Base-by-base conservation (phyloP, 73 alveolate species). In the Stentor coeruleus region DNA sequence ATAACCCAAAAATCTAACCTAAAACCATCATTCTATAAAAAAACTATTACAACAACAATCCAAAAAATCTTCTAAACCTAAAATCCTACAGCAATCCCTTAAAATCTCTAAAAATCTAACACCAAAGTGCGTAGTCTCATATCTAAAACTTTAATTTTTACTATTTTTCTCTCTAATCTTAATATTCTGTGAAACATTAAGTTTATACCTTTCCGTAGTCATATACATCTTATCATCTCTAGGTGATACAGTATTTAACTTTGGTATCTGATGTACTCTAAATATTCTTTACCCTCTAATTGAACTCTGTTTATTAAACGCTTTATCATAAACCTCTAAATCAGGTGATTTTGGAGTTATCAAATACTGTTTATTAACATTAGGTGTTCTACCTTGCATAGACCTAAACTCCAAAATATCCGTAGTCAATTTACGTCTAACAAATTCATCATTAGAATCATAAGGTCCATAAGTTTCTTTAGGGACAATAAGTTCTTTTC, bases 211-310 rank as follows among this genome's bases (percentile, higher is more conserved):
- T 31, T 66, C 79, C n/a, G n/a, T 66, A 66, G 37, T 31, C 37
- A 37, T 66, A 66, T 66, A 66, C 79, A 66, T 66, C 14, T 26
- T 31, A 66, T 66, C 79, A 66, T 66, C 79, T 33, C 79, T 66
- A 20, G 79, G 40, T 11, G 79, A 14, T 26, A 66, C 39, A 66
- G 79, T 66, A 20, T 40, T 33, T 31, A 66, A 28, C 33, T 20
- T 20, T 33, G 79, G 79, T 66, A 66, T 66, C 33, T 66, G 79
- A 1, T 31, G 36, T 28, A 66, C 40, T 66, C 73, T 57, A 57
- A 57, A 57, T 57, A 0, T 20, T 57, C 15, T 20, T 57, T 57
- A 57, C 73, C 79, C 79, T 66, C 79, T 66, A 66, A 66, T 40
- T 26, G 36, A 11, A 31, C 79, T 66, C 33, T 66, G 79, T 40